Evolutionary conservation across 2,329 filamentous ascomycete species (phyloP).

Genomic region (Chaetomium olivaceum): DNA sequence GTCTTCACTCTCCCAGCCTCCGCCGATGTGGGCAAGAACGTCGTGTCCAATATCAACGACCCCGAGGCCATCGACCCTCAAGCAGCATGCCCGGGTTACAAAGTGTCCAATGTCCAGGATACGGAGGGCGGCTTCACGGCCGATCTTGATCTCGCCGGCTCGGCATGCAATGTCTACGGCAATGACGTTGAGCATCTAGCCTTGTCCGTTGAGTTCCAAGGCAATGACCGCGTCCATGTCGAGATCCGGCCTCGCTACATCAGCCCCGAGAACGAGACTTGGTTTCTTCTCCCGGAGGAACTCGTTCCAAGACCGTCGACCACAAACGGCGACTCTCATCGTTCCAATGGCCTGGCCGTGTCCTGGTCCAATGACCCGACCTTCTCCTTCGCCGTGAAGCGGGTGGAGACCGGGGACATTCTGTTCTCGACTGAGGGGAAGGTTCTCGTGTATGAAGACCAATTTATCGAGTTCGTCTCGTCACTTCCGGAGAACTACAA

Average conservation of each 20-base stretch:
- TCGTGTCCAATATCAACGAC: constrained; percentile 65
- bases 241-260: constrained; percentile 68
- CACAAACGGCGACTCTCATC: background rate
- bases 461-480: constrained; percentile 74
- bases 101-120: constrained; percentile 58
- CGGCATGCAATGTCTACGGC: constrained; percentile 75
- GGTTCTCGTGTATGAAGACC: constrained; percentile 70
- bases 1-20: constrained; percentile 50
- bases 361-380: constrained; percentile 56
- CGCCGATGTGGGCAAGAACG: constrained; percentile 46
- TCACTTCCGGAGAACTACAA: constrained; percentile 70
- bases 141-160: constrained; percentile 67
- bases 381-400: constrained; percentile 67
- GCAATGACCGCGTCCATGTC: constrained; percentile 64
- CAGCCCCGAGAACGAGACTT: constrained; percentile 60
- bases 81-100: constrained; percentile 67
- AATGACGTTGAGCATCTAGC: constrained; percentile 68
- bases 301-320: constrained; percentile 57
- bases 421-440: constrained; percentile 67
- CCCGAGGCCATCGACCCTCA: constrained; percentile 64
- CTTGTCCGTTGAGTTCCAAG: constrained; percentile 68
- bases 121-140: constrained; percentile 63
- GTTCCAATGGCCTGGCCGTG: constrained; percentile 50
- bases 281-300: constrained; percentile 66
- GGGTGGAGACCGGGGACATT: constrained; percentile 61